Conservation (phyloP, 495 filamentous ascomycete genomes). For the Parathielavia appendiculata region DNA sequence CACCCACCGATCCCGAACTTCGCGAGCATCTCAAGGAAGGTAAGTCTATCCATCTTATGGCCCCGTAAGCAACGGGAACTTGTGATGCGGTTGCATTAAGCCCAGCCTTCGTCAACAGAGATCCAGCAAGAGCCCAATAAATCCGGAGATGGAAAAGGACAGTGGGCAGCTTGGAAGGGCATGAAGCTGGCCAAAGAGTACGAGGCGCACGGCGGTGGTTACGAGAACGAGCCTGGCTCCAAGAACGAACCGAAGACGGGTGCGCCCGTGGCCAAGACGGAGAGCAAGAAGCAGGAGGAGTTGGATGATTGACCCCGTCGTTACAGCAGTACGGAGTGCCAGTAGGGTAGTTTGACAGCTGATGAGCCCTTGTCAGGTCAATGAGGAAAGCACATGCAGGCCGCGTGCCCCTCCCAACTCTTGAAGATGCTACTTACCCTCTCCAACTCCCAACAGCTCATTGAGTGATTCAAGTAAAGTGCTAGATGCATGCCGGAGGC, state of each 20-base stretch:
- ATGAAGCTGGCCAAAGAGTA: constrained; percentile 52
- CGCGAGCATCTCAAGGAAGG: background rate
- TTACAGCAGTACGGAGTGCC: too few species aligned
- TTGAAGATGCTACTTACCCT: too few species aligned
- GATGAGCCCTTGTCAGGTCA: too few species aligned
- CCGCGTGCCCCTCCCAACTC: too few species aligned
- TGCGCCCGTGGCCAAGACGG: constrained; percentile 39
- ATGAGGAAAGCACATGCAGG: too few species aligned
- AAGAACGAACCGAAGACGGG: constrained; percentile 51
- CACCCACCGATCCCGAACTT: background rate
- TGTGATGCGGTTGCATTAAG: too few species aligned
- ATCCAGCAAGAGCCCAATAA: constrained; percentile 51
- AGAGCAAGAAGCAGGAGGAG: constrained; percentile 25
- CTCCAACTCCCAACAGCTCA: too few species aligned
- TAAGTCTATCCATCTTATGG: background rate
- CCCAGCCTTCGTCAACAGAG: constrained; percentile 15
- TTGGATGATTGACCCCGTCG: constrained; percentile 19
- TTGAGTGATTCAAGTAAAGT: too few species aligned
- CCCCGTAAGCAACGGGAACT: too few species aligned
- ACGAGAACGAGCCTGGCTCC: constrained; percentile 48
- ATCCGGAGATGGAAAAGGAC: constrained; percentile 49
- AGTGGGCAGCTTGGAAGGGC: constrained; percentile 56
- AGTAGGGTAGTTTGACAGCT: too few species aligned
- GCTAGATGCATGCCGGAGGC: background rate
- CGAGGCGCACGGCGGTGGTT: constrained; percentile 48